A percentile compares a stretch with the other conserved stretches of the same genome.
These are phyloP conservation scores for Boletus subparvulus DNA, from an alignment of 768 basidiomycete species.

Conservation along the genomic window DNA sequence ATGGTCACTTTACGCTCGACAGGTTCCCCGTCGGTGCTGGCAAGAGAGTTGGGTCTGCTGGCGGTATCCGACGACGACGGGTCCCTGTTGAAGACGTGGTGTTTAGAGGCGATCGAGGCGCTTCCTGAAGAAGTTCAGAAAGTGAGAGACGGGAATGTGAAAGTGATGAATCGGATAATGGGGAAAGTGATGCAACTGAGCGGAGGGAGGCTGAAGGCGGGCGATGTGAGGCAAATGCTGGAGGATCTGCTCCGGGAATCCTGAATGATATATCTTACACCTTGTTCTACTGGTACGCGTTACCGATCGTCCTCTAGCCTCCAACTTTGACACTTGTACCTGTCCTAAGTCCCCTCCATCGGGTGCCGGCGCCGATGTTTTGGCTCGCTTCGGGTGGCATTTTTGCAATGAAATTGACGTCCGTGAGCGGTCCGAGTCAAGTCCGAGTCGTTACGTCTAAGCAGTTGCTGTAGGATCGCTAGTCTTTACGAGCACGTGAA, in stretches of 20 bases:
- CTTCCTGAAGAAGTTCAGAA: constrained; percentile 68
- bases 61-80: constrained; percentile 36
- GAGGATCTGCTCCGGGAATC: constrained; percentile 40
- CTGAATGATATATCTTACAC: constrained; percentile 3
- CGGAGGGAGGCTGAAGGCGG: constrained; percentile 76
- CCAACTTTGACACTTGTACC: constrained; percentile 13
- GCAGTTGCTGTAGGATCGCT: no score
- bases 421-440: no score
- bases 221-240: constrained; percentile 50
- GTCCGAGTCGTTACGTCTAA: no score
- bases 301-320: background rate
- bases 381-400: constrained; percentile 20
- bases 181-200: constrained; percentile 74
- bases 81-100: constrained; percentile 51
- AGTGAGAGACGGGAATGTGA: constrained; percentile 61
- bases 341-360: constrained; percentile 14
- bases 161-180: constrained; percentile 61
- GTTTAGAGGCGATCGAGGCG: constrained; percentile 59
- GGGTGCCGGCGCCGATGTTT: constrained; percentile 44
- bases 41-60: constrained; percentile 48
- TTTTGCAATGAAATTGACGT: constrained; percentile 43
- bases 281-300: background rate
- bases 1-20: constrained; percentile 51
- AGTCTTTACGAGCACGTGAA: constrained; percentile 40
- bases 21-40: constrained; percentile 43